Evolutionary conservation across 257 asterid species (phyloP).

Genomic region (Primulina eburnea): DNA sequence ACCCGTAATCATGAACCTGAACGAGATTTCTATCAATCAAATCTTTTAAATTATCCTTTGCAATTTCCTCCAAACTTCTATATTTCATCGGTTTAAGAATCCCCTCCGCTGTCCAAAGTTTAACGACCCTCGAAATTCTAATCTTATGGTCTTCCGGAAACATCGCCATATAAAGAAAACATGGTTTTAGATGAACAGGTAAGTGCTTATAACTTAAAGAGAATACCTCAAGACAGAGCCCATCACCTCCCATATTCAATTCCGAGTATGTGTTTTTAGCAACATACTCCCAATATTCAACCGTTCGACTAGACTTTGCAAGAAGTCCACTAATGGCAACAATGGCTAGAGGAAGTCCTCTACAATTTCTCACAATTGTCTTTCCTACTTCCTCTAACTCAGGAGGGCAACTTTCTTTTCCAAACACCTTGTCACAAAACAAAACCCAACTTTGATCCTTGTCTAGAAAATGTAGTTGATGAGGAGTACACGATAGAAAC

Average conservation of each 20-base stretch:
- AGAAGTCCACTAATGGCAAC: constrained; percentile 11
- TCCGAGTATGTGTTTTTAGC: background rate
- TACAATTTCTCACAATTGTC: background rate
- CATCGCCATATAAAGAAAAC: constrained; percentile 28
- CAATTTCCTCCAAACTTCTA: constrained; percentile 26
- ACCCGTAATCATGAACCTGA: background rate
- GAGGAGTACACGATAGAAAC: background rate
- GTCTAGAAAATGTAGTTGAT: constrained; percentile 15
- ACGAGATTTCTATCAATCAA: constrained; percentile 25
- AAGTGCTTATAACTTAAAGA: constrained; percentile 27
- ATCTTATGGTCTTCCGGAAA: constrained; percentile 20
- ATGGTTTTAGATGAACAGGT: constrained; percentile 24
- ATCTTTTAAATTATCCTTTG: constrained; percentile 22
- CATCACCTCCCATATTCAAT: background rate
- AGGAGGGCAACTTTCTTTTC: background rate
- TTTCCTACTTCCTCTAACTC: background rate
- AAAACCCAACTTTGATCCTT: constrained; percentile 18
- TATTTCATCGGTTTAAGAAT: constrained; percentile 12
- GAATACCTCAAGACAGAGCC: background rate
- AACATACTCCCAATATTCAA: constrained; percentile 5
- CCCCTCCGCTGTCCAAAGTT: constrained; percentile 33
- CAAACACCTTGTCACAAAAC: constrained; percentile 8
- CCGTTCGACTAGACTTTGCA: background rate
- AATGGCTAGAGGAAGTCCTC: constrained; percentile 19
- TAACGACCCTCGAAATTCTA: constrained; percentile 14